Base-by-base conservation (phyloP, 805 yeast genomes). In the Jamesozyma jinghongensis region DNA sequence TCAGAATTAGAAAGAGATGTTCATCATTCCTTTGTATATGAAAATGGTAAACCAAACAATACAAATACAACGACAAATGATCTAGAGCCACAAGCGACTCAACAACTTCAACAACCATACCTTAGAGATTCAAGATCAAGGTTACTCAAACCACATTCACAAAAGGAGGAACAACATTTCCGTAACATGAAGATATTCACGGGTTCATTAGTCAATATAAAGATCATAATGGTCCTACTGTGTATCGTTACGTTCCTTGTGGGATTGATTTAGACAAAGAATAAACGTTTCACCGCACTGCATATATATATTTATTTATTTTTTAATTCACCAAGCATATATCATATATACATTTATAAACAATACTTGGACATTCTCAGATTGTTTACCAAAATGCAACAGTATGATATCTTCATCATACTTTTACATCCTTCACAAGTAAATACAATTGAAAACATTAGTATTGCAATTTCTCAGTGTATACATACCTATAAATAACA, bases 11-110 rank as follows among this genome's bases (percentile, higher is more conserved):
- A 44, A 38, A 40, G 40, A 18, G 52, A 48, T 40, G 32, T 37
- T n/a, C 52, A 48, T 32, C 39, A 47, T 18, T 46, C 50, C 3
- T 48, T 48, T 34, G 47, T 48, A 11, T 33, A 44, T 32, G 48
- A 46, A 35, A 32, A 43, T 32, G 49, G 49, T 8, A 17, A 36
- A 17, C 10, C 37, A 19, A 16, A 4, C 19, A 37, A 37, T 32
- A 28, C 19, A 11, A 29, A 36, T 3, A n/a, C 12, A 11, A 14
- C 20, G 11, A 19, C 14, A 5, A 6, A 18, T 14, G 5, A 16
- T 18, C 32, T 4, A 33, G 13, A 22, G 17, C 5, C 14, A 5
- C n/a, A 8, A 8, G 8, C 18, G 20, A 11, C 28, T 16, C 7
- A 19, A 7, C 30, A 37, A 14, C 3, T n/a, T 19, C 36, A 41